Percentiles rank a stretch among this genome's conserved stretches.
Evolutionary conservation across 2,329 filamentous ascomycete genomes (phyloP).

Genomic region (Proliferodiscus dingleyae): DNA sequence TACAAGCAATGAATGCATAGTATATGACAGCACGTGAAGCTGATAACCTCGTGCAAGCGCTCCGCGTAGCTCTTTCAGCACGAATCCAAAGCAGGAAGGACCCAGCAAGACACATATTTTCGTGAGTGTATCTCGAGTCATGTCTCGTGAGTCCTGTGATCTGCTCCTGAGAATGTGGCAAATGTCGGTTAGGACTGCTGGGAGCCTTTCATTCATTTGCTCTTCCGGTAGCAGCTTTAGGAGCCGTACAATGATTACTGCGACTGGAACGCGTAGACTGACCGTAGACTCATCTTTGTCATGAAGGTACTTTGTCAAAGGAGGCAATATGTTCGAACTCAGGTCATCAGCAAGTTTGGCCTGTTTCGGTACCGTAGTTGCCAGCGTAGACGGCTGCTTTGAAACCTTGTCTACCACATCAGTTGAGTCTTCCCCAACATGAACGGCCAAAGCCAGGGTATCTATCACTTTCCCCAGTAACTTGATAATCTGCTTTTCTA

Average conservation of each 20-base stretch:
- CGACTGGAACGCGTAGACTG: constrained; percentile 85
- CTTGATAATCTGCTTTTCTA: constrained; percentile 80
- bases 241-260: constrained; percentile 82
- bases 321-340: constrained; percentile 68
- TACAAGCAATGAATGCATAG: constrained; percentile 85
- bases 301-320: constrained; percentile 78
- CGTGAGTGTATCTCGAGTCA: constrained; percentile 81
- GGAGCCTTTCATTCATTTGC: constrained; percentile 69
- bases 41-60: constrained; percentile 85
- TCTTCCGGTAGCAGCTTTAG: constrained; percentile 72
- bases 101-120: constrained; percentile 80
- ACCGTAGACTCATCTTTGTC: constrained; percentile 94
- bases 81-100: constrained; percentile 78
- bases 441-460: constrained; percentile 56
- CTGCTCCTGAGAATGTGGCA: constrained; percentile 90
- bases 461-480: constrained; percentile 79
- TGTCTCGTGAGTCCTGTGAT: constrained; percentile 81
- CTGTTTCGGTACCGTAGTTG: constrained; percentile 59
- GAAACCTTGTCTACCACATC: constrained; percentile 28
- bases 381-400: constrained; percentile 44
- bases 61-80: constrained; percentile 84
- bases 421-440: constrained; percentile 17
- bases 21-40: constrained; percentile 90
- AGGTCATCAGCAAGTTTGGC: constrained; percentile 69
- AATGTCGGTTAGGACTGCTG: constrained; percentile 83